A percentile compares a stretch with the other conserved stretches of the same genome.
These are phyloP conservation scores for Fusarium luffae DNA, from an alignment of 2,329 filamentous ascomycete genomes.

Conservation along the genomic window DNA sequence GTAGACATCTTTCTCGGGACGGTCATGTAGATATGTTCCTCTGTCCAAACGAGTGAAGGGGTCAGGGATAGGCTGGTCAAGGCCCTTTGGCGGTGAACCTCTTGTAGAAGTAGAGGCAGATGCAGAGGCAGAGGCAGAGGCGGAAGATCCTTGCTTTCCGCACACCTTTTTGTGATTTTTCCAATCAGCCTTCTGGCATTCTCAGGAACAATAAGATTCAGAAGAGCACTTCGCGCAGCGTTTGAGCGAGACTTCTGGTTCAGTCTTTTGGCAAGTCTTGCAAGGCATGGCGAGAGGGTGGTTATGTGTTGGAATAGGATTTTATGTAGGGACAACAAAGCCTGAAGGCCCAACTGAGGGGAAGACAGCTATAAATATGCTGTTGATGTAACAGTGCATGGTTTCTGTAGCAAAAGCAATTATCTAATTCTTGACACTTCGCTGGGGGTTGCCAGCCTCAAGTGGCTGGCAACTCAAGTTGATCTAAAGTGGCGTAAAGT, in stretches of 20 bases:
- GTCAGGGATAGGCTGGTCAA: slow-evolving; percentile 45
- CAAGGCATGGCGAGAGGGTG: slow-evolving; percentile 15
- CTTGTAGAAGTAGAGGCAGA: background rate
- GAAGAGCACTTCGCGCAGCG: slow-evolving; percentile 60
- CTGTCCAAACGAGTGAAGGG: slow-evolving; percentile 56
- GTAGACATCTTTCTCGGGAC: slow-evolving; percentile 56
- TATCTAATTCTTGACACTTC: background rate
- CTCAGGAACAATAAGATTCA: slow-evolving; percentile 61
- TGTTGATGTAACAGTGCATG: background rate
- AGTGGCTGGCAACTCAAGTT: background rate
- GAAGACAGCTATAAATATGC: background rate
- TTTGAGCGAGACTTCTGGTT: slow-evolving; percentile 48
- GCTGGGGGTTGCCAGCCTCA: background rate
- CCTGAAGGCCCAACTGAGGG: background rate
- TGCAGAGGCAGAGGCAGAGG: background rate
- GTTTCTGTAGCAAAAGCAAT: background rate
- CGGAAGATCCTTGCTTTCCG: slow-evolving; percentile 37
- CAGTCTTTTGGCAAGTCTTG: slow-evolving; percentile 47
- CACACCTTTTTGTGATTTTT: slow-evolving; percentile 60
- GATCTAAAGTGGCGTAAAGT: too few relatives aligned
- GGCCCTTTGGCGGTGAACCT: slow-evolving; percentile 43
- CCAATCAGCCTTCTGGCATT: slow-evolving; percentile 64
- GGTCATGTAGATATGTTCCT: slow-evolving; percentile 57
- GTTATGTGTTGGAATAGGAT: background rate
- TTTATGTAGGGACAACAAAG: background rate